Evolutionary conservation across 2,329 filamentous ascomycete species (phyloP), one percentile per base, ranked within the genome.

Genomic region (Stachybotrys echinatus): DNA sequence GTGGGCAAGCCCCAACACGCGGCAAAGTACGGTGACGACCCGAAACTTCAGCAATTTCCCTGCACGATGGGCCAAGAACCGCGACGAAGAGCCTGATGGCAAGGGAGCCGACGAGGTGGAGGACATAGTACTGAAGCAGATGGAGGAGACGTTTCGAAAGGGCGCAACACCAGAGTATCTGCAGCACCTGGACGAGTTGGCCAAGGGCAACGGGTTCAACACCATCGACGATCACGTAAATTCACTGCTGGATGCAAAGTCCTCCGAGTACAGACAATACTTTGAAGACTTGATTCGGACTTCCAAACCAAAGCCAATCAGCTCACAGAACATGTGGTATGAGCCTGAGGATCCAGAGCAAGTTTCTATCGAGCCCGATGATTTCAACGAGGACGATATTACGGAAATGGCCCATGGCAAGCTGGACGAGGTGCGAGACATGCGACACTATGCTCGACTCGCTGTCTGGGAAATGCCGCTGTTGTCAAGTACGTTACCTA

Each of bases 391-490:
- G 56, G 88, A 95, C 63, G 91, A 96, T 65, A 88, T 99, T 52
- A 87, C 88, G 52, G 83, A 83, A 47, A 78, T 90, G 67, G 94
- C 84, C 1, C 92, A 99, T 69, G 84, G 79, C 48, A 91, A 97
- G 73, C 73, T 99, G 58, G 89, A 96, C 61, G 81, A 94, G 67
- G 85, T 95, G 61, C 80, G 92, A 55, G 92, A 97, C 69, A 79
- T 92, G 65, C 81, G 94, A 74, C 84, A 96, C 62, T 96, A 96
- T 67, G 85, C 88, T 45, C 81, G 94, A 48, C 76, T 96, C 58
- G 84, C 88, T 44, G 90, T 91, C 21, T 99, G 94, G 92, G 94
- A 99, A 70, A 89, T 99, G 87, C 94, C 94, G 10, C 73, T 96
- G 54, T 75, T 99, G 52, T 83, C 85, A 51, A 88, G 92, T 96